These are phyloP conservation scores for Lasiosphaeria hispida DNA, from an alignment of 495 filamentous ascomycete genomes.

Conservation along the genomic window DNA sequence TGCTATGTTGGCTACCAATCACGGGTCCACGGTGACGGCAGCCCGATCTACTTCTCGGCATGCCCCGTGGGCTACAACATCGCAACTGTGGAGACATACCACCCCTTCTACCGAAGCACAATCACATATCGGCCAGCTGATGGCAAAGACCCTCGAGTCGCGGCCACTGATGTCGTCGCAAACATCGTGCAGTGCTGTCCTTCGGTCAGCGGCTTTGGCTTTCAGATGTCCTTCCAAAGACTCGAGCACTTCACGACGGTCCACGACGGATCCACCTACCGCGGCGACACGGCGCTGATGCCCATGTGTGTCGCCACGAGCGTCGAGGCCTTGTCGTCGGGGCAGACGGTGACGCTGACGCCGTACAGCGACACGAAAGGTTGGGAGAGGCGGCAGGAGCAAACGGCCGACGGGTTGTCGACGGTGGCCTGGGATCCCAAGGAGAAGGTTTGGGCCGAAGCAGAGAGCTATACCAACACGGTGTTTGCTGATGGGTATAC, in stretches of 20 bases:
- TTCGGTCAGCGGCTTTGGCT: not conserved
- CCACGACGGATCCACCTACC: not conserved
- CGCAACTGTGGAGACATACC: not conserved
- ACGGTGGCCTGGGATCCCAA: not conserved
- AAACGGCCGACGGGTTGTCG: not conserved
- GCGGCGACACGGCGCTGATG: not conserved
- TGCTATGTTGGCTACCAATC: not conserved
- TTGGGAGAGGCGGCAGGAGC: not conserved
- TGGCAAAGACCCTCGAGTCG: too few species aligned
- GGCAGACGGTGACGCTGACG: constrained; percentile 1
- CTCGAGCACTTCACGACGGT: not conserved
- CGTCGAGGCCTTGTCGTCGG: not conserved
- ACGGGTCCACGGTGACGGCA: not conserved
- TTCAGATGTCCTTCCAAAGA: not conserved
- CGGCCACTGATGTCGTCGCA: not conserved
- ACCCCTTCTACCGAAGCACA: not conserved
- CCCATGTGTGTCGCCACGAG: not conserved
- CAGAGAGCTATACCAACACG: not conserved
- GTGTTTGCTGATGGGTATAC: not conserved
- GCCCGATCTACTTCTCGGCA: not conserved
- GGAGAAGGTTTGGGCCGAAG: not conserved
- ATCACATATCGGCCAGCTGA: not conserved
- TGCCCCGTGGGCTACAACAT: not conserved
- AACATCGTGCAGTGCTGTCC: not conserved
- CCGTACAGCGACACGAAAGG: not conserved